A percentile compares a stretch with the other conserved stretches of the same genome.
Conservation (phyloP, 2,329 filamentous ascomycete species). For the Fusarium tjaetaba region DNA sequence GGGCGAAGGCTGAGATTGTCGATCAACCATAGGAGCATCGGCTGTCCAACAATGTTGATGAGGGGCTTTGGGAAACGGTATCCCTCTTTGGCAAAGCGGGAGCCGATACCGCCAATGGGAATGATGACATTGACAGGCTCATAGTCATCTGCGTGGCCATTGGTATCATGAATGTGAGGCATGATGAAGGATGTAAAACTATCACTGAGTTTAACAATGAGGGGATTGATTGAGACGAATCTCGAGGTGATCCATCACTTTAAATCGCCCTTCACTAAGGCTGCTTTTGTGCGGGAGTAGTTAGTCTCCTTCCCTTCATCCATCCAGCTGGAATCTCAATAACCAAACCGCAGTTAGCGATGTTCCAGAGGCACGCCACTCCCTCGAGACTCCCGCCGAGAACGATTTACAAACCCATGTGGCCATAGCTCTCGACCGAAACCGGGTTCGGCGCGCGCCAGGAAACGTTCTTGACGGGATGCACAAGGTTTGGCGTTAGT, state of each 20-base stretch:
- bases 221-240: background rate
- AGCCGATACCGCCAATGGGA: background rate
- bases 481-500: background rate
- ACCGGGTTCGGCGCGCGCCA: background rate
- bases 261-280: background rate
- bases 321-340: background rate
- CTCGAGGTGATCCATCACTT: background rate
- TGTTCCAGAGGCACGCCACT: background rate
- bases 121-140: background rate
- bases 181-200: background rate
- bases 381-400: background rate
- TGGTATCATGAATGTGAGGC: background rate
- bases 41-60: background rate
- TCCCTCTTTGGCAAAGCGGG: background rate
- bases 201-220: background rate
- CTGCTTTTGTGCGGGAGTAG: background rate
- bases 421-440: background rate
- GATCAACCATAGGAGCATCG: background rate
- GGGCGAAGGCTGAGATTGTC: background rate
- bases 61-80: background rate
- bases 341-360: background rate
- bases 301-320: background rate
- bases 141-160: background rate
- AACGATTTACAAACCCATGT: background rate
- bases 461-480: background rate